Percentiles rank a stretch among this genome's conserved stretches.
Evolutionary conservation across 2,329 filamentous ascomycete species (phyloP).

Genomic region (Thelonectria rubi): DNA sequence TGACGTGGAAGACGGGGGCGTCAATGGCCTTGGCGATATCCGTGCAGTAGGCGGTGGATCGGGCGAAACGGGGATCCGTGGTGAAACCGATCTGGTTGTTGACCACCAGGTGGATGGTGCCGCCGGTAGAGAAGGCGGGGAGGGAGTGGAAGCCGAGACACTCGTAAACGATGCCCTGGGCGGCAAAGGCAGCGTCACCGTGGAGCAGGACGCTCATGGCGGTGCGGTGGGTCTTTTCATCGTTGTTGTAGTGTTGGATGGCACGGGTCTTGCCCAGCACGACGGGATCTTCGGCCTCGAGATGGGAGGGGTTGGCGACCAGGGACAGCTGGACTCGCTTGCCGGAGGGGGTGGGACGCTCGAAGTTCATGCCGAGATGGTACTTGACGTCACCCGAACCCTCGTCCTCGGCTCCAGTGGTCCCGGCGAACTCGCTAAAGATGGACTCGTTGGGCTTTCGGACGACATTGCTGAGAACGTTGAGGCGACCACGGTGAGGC

Average conservation of each 20-base stretch:
- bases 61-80: constrained; percentile 95
- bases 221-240: constrained; percentile 86
- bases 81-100: constrained; percentile 99
- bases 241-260: constrained; percentile 98
- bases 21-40: constrained; percentile 99
- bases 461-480: constrained; percentile 97
- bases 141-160: constrained; percentile 97
- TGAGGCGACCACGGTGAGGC: constrained; percentile 98
- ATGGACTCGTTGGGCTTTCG: constrained; percentile 99
- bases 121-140: constrained; percentile 95
- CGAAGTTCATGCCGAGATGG: constrained; percentile 99
- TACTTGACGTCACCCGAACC: constrained; percentile 99
- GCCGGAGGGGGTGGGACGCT: constrained; percentile 95
- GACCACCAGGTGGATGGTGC: constrained; percentile 95
- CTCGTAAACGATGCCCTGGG: constrained; percentile 97
- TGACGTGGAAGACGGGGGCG: constrained; percentile 98
- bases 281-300: constrained; percentile 97
- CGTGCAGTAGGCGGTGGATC: constrained; percentile 98
- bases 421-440: constrained; percentile 97
- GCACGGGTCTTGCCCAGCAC: constrained; percentile 97
- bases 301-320: constrained; percentile 96
- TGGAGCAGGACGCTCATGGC: constrained; percentile 97
- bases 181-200: constrained; percentile 96
- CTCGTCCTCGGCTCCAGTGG: constrained; percentile 87
- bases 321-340: constrained; percentile 99